Evolutionary conservation across 768 basidiomycete genomes (phyloP), one percentile per base, ranked within the genome.

Genomic region (Leccinum subgranulosum): DNA sequence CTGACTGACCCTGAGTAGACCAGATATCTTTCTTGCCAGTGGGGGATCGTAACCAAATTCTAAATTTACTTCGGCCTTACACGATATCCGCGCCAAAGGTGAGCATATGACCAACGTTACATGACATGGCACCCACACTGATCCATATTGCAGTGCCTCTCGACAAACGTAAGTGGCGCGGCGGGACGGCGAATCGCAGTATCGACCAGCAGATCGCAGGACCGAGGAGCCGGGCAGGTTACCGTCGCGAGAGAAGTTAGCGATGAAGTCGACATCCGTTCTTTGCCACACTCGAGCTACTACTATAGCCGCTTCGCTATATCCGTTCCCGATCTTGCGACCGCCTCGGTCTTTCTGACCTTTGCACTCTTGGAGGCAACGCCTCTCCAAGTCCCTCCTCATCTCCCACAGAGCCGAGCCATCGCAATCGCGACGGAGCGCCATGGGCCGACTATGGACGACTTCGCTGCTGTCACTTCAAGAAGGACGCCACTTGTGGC

Each of bases 391-490:
- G 65, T 80, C 14, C 83, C 84, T 5, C 71, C 72, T 8, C 82
- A 85, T 58, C 73, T 86, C 25, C 84, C 80, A 1, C 69, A 74
- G 47, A 82, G 76, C 36, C 77, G 81, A 36, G 76, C 74, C 14
- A 71, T 75, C 19, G 81, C 83, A 19, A 64, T 72, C 19, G 75
- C 77, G 11, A 75, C 68, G 54, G 76, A 77, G 31, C 76, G 77
- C 21, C 65, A 74, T 39, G 84, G 82, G 0, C 83, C 84, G 3
- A 85, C 84, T 29, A 71, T 74, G 58, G 81, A 81, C 57, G 84
- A 86, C 62, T 81, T 81, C 60, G 68, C 67, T 41, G 69, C 69
- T 36, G 72, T 84, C 62, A 70, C 72, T 43, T 61, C 63, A 10
- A 76, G 75, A 60, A 69, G 69, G 58, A 84, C 82, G 15, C 77